These are phyloP conservation scores for Nicotiana benthamiana DNA, from an alignment of 257 asterid species.

Conservation along the genomic window DNA sequence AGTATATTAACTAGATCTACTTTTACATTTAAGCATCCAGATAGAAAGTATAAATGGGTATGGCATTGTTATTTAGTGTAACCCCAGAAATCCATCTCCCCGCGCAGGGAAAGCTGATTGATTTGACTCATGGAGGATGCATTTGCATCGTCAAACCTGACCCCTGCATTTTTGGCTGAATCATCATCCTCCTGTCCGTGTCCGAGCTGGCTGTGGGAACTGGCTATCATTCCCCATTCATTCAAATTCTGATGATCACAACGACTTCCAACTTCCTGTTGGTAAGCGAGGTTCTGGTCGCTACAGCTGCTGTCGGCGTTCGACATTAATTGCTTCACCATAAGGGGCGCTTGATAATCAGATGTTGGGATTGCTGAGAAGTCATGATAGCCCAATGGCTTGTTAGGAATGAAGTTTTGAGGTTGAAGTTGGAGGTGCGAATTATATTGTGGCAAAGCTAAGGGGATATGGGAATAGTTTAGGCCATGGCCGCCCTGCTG, in stretches of 20 bases:
- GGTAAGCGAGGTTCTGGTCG: slow-evolving; percentile 24
- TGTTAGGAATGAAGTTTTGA: slow-evolving; percentile 34
- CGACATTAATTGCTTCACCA: slow-evolving; percentile 55
- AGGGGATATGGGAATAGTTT: slow-evolving; percentile 31
- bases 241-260: slow-evolving; percentile 26
- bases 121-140: slow-evolving; percentile 31
- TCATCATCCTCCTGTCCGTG: slow-evolving; percentile 6
- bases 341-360: slow-evolving; percentile 11
- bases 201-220: slow-evolving; percentile 9
- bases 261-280: slow-evolving; percentile 22
- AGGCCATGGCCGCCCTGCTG: slow-evolving; percentile 11
- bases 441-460: slow-evolving; percentile 16
- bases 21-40: background rate
- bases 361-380: slow-evolving; percentile 19
- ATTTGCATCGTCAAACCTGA: slow-evolving; percentile 22
- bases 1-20: background rate
- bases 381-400: slow-evolving; percentile 27
- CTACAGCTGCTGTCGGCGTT: slow-evolving; percentile 36
- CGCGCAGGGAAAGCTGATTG: slow-evolving; percentile 39
- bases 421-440: slow-evolving; percentile 36
- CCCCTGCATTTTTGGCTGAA: slow-evolving; percentile 15
- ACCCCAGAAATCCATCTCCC: slow-evolving; percentile 87
- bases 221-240: slow-evolving; percentile 46
- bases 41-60: background rate
- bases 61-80: slow-evolving; percentile 23